phyloP scores from a whole-genome alignment of 495 filamentous ascomycete species.

The Collariella sp. region DNA sequence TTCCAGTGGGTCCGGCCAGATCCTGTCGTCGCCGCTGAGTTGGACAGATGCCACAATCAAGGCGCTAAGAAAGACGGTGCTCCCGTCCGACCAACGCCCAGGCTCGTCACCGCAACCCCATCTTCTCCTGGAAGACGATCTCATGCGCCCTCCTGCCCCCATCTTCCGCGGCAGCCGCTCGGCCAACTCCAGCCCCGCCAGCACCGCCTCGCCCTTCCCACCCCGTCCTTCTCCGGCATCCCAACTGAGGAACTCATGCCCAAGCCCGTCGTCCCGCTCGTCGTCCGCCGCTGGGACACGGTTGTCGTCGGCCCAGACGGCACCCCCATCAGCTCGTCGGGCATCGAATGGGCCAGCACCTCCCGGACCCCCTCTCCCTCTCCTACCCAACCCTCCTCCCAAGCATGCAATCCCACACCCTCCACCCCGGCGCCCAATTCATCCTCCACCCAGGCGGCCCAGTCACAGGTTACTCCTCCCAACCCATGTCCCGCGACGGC shows the following conservation, averaged over 20 bases:
- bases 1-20: constrained; percentile 20
- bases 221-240: constrained; percentile 23
- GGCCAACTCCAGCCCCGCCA: constrained; percentile 23
- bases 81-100: not conserved
- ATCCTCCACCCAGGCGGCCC: not conserved
- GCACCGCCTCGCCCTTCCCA: constrained; percentile 17
- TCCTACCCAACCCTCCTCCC: constrained; percentile 25
- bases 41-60: constrained; percentile 26
- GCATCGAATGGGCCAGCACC: not conserved
- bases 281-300: constrained; percentile 22
- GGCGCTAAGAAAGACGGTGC: constrained; percentile 27
- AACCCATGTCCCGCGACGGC: constrained; percentile 47
- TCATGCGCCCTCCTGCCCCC: constrained; percentile 5
- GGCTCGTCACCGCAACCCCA: constrained; percentile 2
- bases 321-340: constrained; percentile 7
- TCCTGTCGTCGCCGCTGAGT: constrained; percentile 22
- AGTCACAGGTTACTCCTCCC: constrained; percentile 44
- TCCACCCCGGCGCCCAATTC: constrained; percentile 7
- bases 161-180: constrained; percentile 26
- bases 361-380: constrained; percentile 15
- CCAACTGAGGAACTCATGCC: constrained; percentile 14
- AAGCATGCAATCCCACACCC: constrained; percentile 11
- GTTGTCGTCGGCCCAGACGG: constrained; percentile 15
- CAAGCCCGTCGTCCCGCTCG: constrained; percentile 12
- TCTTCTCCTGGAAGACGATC: constrained; percentile 2